These are phyloP conservation scores for Inga leiocalycina DNA, from an alignment of 306 rosid species.

Conservation along the genomic window DNA sequence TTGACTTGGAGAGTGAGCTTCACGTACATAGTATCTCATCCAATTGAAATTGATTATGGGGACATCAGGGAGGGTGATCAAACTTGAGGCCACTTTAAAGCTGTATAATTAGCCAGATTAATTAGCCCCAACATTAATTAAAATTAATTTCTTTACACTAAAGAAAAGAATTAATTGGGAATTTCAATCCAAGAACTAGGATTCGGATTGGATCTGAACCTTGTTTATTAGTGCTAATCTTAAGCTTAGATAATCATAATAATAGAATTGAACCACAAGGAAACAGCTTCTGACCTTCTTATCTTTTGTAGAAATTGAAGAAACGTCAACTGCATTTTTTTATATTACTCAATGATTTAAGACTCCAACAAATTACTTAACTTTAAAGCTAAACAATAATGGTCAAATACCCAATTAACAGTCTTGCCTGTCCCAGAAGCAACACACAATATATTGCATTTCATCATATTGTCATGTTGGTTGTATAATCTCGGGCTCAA, in stretches of 20 bases:
- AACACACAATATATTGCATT: background rate
- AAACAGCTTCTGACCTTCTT: constrained; percentile 20
- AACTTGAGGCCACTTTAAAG: constrained; percentile 14
- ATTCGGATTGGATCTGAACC: constrained; percentile 37
- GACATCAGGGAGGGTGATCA: constrained; percentile 23
- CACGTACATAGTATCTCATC: constrained; percentile 20
- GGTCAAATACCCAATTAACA: constrained; percentile 1
- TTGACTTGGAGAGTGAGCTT: background rate
- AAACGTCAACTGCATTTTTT: background rate
- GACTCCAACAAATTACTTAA: background rate
- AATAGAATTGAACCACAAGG: constrained; percentile 23
- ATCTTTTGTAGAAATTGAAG: constrained; percentile 14
- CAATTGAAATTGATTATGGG: constrained; percentile 2
- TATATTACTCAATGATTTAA: background rate
- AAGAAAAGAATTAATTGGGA: constrained; percentile 29
- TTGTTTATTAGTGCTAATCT: background rate
- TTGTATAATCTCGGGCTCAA: background rate
- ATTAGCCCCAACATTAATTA: background rate
- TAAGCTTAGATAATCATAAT: background rate
- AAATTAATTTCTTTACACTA: background rate
- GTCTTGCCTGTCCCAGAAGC: background rate
- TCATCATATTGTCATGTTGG: background rate
- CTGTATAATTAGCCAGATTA: constrained; percentile 3
- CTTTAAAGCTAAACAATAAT: background rate
- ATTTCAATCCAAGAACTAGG: constrained; percentile 33